These are phyloP conservation scores for Metschnikowia drakensbergensis DNA, from an alignment of 805 yeast genomes.

Conservation along the genomic window DNA sequence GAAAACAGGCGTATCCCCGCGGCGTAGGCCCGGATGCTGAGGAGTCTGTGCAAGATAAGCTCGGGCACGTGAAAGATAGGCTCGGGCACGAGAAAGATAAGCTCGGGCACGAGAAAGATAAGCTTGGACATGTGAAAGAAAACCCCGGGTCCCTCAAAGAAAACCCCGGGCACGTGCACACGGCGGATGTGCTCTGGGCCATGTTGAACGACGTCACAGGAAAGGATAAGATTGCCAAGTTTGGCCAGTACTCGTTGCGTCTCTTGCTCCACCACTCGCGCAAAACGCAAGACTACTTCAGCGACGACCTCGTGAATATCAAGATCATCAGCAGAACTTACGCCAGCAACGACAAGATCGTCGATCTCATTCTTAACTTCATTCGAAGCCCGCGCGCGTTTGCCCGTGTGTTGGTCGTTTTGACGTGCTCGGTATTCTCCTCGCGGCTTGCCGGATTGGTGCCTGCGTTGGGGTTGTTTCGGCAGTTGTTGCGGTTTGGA, in stretches of 20 bases:
- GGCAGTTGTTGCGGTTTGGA: conserved; percentile 70
- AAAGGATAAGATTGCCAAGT: conserved; percentile 67
- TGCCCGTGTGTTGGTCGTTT: conserved; percentile 30
- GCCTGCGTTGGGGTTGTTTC: conserved; percentile 48
- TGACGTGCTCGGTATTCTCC: conserved; percentile 39
- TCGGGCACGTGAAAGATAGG: too few species aligned
- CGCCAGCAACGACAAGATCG: conserved; percentile 29
- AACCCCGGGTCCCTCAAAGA: too few species aligned
- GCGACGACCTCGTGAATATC: conserved; percentile 34
- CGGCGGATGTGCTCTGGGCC: conserved; percentile 47
- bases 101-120: not conserved
- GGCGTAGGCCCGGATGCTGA: not conserved
- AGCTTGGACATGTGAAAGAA: too few species aligned
- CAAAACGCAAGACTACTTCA: conserved; percentile 32
- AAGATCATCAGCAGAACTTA: conserved; percentile 27
- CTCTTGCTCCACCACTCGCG: conserved; percentile 46
- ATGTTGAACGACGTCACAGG: conserved; percentile 58
- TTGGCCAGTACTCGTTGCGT: conserved; percentile 56
- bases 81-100: too few species aligned
- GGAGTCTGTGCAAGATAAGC: too few species aligned
- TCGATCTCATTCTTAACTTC: conserved; percentile 34
- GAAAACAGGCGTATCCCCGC: not conserved
- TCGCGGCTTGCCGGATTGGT: conserved; percentile 43
- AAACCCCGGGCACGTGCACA: not conserved
- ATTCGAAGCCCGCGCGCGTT: conserved; percentile 36